phyloP scores from a whole-genome alignment of 805 yeast species.

The Myxozyma lipomycoides region DNA sequence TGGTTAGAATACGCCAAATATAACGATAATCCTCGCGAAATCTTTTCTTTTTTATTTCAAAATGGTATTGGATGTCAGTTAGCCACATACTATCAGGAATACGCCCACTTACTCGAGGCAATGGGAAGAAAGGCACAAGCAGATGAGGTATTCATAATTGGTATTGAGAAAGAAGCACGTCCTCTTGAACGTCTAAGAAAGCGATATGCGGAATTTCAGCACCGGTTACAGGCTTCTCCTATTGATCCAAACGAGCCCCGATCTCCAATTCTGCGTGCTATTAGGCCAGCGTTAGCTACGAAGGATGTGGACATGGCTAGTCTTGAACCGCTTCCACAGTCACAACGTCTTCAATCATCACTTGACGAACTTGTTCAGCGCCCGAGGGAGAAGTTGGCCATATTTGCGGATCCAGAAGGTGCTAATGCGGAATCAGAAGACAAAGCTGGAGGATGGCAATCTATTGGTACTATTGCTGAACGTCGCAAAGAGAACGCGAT shows the following conservation, averaged over 20 bases:
- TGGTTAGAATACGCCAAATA: slow-evolving; percentile 77
- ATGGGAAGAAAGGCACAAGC: slow-evolving; percentile 52
- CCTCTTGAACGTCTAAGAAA: slow-evolving; percentile 51
- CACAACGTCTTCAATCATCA: slow-evolving; percentile 2
- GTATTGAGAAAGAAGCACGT: slow-evolving; percentile 58
- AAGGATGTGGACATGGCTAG: slow-evolving; percentile 32
- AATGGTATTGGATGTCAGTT: slow-evolving; percentile 65
- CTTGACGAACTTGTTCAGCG: slow-evolving; percentile 7
- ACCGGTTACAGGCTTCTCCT: slow-evolving; percentile 38
- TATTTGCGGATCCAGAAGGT: slow-evolving; percentile 41
- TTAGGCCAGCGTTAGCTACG: slow-evolving; percentile 39
- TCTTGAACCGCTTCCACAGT: slow-evolving; percentile 3
- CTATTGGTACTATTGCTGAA: slow-evolving; percentile 47
- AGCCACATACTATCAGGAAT: slow-evolving; percentile 73
- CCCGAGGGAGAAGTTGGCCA: slow-evolving; percentile 37
- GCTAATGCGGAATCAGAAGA: slow-evolving; percentile 15
- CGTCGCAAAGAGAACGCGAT: slow-evolving; percentile 63
- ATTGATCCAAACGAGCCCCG: slow-evolving; percentile 34
- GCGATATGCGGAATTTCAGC: slow-evolving; percentile 45
- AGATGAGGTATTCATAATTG: slow-evolving; percentile 53
- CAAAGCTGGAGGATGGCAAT: slow-evolving; percentile 40
- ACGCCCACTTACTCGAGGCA: slow-evolving; percentile 60
- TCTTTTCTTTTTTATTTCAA: slow-evolving; percentile 65
- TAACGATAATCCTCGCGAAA: slow-evolving; percentile 64
- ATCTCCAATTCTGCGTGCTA: slow-evolving; percentile 39